Percentiles rank a stretch among this genome's conserved stretches.
Evolutionary conservation across 805 yeast genomes (phyloP).

Genomic region (Zygosaccharomyces kombuchaensis): DNA sequence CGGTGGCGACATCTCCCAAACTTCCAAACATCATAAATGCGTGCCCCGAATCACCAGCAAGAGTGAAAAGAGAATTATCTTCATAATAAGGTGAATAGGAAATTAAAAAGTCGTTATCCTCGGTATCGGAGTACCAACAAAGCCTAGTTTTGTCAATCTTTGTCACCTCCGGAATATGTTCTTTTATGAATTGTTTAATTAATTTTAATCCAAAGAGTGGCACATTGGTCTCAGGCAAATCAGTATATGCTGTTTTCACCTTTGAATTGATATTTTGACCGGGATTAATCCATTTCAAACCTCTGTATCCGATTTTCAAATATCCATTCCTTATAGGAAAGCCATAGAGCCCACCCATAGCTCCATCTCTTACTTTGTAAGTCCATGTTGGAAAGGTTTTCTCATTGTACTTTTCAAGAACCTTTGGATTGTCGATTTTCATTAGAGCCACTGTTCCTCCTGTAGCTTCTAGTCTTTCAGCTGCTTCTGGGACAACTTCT

Average conservation of each 20-base stretch:
- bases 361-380: slow-evolving; percentile 30
- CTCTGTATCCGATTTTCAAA: slow-evolving; percentile 33
- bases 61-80: slow-evolving; percentile 32
- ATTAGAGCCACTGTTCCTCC: slow-evolving; percentile 33
- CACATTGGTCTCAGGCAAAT: slow-evolving; percentile 23
- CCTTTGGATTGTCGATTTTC: slow-evolving; percentile 18
- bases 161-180: slow-evolving; percentile 27
- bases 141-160: slow-evolving; percentile 25
- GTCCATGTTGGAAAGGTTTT: slow-evolving; percentile 30
- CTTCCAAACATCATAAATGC: slow-evolving; percentile 38
- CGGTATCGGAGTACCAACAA: slow-evolving; percentile 38
- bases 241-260: slow-evolving; percentile 26
- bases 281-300: slow-evolving; percentile 34
- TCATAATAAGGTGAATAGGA: slow-evolving; percentile 33
- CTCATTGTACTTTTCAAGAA: slow-evolving; percentile 20
- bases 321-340: slow-evolving; percentile 30
- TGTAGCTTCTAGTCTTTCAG: slow-evolving; percentile 29
- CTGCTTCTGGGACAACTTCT: slow-evolving; percentile 30
- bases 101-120: slow-evolving; percentile 36
- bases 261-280: slow-evolving; percentile 19
- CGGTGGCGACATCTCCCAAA: slow-evolving; percentile 30
- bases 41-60: slow-evolving; percentile 41
- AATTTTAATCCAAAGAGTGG: slow-evolving; percentile 30
- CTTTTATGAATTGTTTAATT: slow-evolving; percentile 26
- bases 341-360: slow-evolving; percentile 33